Conservation (phyloP, 306 rosid genomes). For the Hippophae tibetana region DNA sequence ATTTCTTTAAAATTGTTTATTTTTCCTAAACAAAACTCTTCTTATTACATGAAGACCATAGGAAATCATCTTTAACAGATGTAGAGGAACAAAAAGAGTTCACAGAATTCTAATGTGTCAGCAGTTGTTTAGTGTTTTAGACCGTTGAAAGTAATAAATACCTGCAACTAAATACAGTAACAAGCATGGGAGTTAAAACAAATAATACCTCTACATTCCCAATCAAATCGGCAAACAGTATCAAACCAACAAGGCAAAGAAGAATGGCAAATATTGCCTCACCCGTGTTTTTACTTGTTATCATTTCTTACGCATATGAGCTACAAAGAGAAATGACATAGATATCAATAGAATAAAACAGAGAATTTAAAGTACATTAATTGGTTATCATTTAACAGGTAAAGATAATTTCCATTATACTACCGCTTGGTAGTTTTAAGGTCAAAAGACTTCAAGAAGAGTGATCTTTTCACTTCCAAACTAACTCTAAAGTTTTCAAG, state of each 20-base stretch:
- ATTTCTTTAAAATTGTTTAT: too few species aligned
- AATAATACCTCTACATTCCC: constrained; percentile 79
- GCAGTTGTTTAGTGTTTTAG: too few species aligned
- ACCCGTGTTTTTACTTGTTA: constrained; percentile 32
- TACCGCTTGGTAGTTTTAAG: too few species aligned
- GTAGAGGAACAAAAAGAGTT: background rate
- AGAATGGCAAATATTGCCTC: constrained; percentile 55
- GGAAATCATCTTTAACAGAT: background rate
- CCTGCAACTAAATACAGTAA: too few species aligned
- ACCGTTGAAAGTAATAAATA: too few species aligned
- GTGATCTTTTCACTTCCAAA: too few species aligned
- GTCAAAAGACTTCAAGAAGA: too few species aligned
- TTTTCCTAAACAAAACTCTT: too few species aligned
- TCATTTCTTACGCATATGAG: constrained; percentile 69
- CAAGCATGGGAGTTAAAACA: background rate
- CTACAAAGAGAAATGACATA: constrained; percentile 22
- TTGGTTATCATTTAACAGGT: too few species aligned
- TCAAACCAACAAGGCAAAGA: constrained; percentile 61
- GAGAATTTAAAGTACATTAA: background rate
- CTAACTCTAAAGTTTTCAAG: too few species aligned
- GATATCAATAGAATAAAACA: background rate
- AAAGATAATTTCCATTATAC: too few species aligned
- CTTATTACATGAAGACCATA: background rate
- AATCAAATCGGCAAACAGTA: constrained; percentile 79
- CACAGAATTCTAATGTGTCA: too few species aligned